Evolutionary conservation across 176 grass and related monocot genomes (phyloP).

Genomic region (Paspalum notatum): DNA sequence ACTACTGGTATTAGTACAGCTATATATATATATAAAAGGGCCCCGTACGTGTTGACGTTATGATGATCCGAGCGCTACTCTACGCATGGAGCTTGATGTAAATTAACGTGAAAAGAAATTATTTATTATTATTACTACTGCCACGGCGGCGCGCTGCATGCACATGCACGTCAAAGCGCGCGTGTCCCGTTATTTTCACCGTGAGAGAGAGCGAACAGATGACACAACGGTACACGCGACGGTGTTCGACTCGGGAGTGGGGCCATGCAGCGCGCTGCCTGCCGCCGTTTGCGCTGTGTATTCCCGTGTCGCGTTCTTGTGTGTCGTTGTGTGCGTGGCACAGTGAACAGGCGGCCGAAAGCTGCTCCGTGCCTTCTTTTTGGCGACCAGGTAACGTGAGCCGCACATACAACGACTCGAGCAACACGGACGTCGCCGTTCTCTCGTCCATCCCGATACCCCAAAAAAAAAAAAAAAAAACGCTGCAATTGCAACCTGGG

Average conservation of each 20-base stretch:
- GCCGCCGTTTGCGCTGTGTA: too few relatives aligned
- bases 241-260: background rate
- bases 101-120: background rate
- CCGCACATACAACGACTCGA: background rate
- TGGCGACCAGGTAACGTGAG: background rate
- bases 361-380: background rate
- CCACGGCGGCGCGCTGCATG: background rate
- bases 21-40: too few relatives aligned
- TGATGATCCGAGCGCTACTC: background rate
- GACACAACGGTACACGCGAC: background rate
- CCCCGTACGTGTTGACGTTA: background rate
- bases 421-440: background rate
- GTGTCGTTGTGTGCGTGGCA: too few relatives aligned
- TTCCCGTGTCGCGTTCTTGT: too few relatives aligned
- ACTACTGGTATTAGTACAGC: background rate
- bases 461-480: too few relatives aligned
- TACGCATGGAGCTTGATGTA: constrained; percentile 16
- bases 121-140: background rate
- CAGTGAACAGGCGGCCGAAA: background rate
- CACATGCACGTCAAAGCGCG: background rate
- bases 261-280: background rate
- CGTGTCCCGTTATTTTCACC: background rate
- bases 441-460: too few relatives aligned
- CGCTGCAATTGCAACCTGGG: too few relatives aligned
- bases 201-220: background rate